A percentile compares a stretch with the other conserved stretches of the same genome.
Evolutionary conservation across 2,329 filamentous ascomycete genomes (phyloP).

Genomic region (Calycina marina): DNA sequence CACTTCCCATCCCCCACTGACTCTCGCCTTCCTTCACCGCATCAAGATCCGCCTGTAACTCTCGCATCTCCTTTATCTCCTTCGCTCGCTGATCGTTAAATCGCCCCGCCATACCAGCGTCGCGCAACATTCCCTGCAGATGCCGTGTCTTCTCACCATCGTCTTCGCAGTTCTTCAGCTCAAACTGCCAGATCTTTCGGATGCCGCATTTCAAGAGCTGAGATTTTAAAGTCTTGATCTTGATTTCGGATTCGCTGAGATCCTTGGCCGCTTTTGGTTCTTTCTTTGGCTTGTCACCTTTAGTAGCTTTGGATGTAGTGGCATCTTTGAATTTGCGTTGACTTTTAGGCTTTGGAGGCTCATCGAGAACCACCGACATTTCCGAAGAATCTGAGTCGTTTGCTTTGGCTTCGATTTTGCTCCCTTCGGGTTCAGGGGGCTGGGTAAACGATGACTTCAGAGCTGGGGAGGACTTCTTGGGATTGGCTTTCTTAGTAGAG

Average conservation of each 20-base stretch:
- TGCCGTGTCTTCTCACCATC: constrained; percentile 75
- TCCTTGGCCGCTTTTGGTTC: constrained; percentile 22
- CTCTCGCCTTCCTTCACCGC: constrained; percentile 70
- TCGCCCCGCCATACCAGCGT: constrained; percentile 76
- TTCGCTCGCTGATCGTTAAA: constrained; percentile 74
- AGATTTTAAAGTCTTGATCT: constrained; percentile 78
- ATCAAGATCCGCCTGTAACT: constrained; percentile 72
- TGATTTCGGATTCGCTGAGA: constrained; percentile 50
- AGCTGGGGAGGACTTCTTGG: constrained; percentile 5
- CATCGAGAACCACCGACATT: constrained; percentile 66
- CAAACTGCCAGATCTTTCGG: constrained; percentile 78
- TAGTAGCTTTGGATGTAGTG: constrained; percentile 21
- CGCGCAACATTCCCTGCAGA: constrained; percentile 62
- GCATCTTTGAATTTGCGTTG: constrained; percentile 14
- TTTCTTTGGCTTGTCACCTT: constrained; percentile 27
- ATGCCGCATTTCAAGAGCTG: constrained; percentile 84
- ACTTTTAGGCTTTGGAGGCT: constrained; percentile 8
- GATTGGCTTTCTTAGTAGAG: not conserved
- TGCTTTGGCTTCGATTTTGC: constrained; percentile 16
- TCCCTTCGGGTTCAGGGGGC: constrained; percentile 1
- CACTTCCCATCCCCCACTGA: constrained; percentile 50
- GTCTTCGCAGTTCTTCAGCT: constrained; percentile 60
- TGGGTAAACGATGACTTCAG: constrained; percentile 9
- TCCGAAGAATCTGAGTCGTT: constrained; percentile 39
- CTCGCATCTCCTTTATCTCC: constrained; percentile 75